phyloP scores from a whole-genome alignment of 1,139 yeast genomes.

The Sugiyamaella castrensis region DNA sequence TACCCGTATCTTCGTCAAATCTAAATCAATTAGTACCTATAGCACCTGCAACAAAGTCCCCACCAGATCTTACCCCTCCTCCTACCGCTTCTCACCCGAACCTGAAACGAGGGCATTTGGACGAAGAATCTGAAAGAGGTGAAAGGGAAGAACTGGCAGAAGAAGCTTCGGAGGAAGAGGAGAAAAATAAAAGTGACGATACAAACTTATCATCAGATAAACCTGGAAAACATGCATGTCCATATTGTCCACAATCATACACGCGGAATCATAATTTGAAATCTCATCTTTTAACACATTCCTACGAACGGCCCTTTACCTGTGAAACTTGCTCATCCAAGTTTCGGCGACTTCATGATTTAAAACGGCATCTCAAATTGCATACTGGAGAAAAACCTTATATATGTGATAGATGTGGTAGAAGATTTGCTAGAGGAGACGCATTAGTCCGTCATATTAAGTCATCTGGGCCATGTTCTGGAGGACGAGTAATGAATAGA shows the following conservation, averaged over 20 bases:
- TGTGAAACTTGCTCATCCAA: slow-evolving; percentile 62
- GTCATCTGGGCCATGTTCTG: slow-evolving; percentile 35
- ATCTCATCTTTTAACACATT: slow-evolving; percentile 68
- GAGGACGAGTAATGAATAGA: background rate
- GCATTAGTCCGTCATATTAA: slow-evolving; percentile 67
- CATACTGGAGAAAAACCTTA: slow-evolving; percentile 78
- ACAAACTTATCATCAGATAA: slow-evolving; percentile 1
- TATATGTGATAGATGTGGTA: slow-evolving; percentile 57
- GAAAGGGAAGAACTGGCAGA: too few species aligned
- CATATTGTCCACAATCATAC: slow-evolving; percentile 57
- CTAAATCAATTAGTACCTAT: too few species aligned
- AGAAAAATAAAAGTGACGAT: too few species aligned
- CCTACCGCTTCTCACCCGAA: too few species aligned
- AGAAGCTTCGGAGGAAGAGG: too few species aligned
- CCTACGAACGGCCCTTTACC: slow-evolving; percentile 61
- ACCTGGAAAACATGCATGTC: slow-evolving; percentile 46
- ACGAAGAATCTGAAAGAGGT: too few species aligned
- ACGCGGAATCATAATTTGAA: slow-evolving; percentile 73
- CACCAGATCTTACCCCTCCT: too few species aligned
- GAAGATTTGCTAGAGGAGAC: slow-evolving; percentile 73
- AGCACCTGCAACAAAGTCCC: too few species aligned
- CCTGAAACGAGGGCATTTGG: too few species aligned
- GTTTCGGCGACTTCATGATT: slow-evolving; percentile 72
- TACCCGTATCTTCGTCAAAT: too few species aligned
- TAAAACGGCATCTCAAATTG: slow-evolving; percentile 68